Evolutionary conservation across 2,329 filamentous ascomycete genomes (phyloP).

Genomic region (Fusarium setosum): DNA sequence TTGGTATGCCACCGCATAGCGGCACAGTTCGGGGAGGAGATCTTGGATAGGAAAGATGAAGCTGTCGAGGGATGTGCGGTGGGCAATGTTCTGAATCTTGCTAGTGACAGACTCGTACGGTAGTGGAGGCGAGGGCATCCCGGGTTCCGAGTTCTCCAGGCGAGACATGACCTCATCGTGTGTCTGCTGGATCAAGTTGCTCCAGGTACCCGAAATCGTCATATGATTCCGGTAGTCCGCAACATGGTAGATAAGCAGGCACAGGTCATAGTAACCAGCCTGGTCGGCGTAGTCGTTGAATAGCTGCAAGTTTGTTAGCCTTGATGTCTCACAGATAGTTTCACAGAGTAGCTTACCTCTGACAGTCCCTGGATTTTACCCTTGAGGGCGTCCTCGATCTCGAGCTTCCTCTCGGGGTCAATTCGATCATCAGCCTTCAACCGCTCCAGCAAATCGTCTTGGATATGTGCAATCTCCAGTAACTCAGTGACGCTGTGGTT

Average conservation of each 20-base stretch:
- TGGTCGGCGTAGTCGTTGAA: conserved; percentile 93
- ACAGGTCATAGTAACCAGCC: conserved; percentile 93
- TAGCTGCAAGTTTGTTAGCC: conserved; percentile 65
- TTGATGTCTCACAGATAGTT: background rate
- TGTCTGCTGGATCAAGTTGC: conserved; percentile 79
- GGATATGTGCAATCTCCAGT: conserved; percentile 93
- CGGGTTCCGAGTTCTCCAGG: conserved; percentile 54
- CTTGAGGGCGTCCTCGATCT: conserved; percentile 77
- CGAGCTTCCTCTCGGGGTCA: conserved; percentile 67
- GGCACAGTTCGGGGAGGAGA: conserved; percentile 71
- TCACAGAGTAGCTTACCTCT: conserved; percentile 66
- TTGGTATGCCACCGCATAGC: conserved; percentile 68
- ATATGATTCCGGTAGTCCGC: conserved; percentile 91
- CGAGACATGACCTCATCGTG: conserved; percentile 67
- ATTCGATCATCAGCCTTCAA: conserved; percentile 80
- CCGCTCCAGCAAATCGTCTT: conserved; percentile 88
- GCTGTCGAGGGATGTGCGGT: conserved; percentile 73
- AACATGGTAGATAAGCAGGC: conserved; percentile 89
- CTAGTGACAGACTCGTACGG: conserved; percentile 79
- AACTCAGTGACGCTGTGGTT: conserved; percentile 87
- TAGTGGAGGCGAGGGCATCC: conserved; percentile 55
- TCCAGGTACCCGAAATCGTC: conserved; percentile 88
- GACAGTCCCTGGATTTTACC: conserved; percentile 82
- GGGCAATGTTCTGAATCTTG: conserved; percentile 72
- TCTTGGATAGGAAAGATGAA: conserved; percentile 73